Evolutionary conservation across 1,284 basidiomycete genomes (phyloP), one percentile per base, ranked within the genome.

Genomic region (Cryptococcus sp.): DNA sequence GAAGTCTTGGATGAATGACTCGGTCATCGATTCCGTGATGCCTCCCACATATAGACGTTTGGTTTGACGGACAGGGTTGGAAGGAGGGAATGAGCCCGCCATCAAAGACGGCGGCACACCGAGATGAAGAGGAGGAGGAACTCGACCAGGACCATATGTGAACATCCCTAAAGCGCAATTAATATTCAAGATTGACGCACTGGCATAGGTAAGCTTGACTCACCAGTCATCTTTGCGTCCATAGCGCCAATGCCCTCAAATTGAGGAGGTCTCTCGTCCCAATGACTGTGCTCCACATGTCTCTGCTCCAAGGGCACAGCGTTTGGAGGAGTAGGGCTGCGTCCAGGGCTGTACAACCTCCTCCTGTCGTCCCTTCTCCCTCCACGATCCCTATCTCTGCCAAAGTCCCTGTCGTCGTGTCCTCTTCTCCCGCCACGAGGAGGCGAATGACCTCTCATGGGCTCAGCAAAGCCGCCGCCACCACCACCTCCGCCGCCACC

Each of bases 171-270:
- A 11, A 25, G 11, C 26, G 11, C 25, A 19, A 38, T 45, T 50
- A 39, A 26, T 38, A 4, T 39, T 19, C 11, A 25, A 13, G 3
- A 17, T 3, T 23, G 23, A 4, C 5, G 10, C 29, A 16, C 23
- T 8, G 37, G 23, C 13, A 41, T 13, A 25, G 1, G 23, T 1
- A 13, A 22, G 26, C 26, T 15, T 5, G 19, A 69, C 84, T 64
- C 68, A 91, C 92, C 93, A 54, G 94, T 97, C 78, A 93, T 90
- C 78, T 99, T 99, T 23, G 95, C 95, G 74, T 97, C 92, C 81
- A 93, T 84, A 16, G 94, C 93, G 3, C 88, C 88, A 68, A 97
- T 92, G 67, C 91, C 89, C 72, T 98, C 94, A 67, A 96, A 99
- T 20, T 94, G 94, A 15, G 90, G 89, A 13, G 95, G 91, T 75